Conservation (phyloP, 192 early-diverging fungal species). For the Lunasporangiospora selenospora region DNA sequence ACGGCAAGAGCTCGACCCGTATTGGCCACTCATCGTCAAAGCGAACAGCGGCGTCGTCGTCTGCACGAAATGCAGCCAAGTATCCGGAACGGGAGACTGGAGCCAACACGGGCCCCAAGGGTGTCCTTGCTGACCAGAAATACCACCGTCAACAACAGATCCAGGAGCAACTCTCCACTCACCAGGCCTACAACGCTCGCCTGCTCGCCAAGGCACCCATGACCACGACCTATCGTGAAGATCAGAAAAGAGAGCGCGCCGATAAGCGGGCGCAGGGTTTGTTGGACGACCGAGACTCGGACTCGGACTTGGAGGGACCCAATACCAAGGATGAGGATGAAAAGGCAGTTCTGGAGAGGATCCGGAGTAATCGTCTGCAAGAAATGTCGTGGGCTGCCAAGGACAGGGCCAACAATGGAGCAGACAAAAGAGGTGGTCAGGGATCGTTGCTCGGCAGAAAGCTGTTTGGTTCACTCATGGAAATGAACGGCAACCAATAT, state of each 20-base stretch:
- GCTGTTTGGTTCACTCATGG: constrained; percentile 57
- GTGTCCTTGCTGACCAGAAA: constrained; percentile 60
- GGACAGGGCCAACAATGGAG: constrained; percentile 1
- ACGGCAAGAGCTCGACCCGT: constrained; percentile 34
- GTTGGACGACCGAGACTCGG: constrained; percentile 13
- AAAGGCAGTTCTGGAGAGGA: constrained; percentile 46
- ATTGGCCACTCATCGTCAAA: background rate
- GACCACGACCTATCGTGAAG: constrained; percentile 57
- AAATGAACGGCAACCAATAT: constrained; percentile 56
- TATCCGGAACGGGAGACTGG: constrained; percentile 42
- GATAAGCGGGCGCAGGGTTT: constrained; percentile 21
- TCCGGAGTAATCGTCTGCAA: constrained; percentile 49
- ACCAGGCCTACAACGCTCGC: constrained; percentile 50
- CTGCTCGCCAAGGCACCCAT: constrained; percentile 53
- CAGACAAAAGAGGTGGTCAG: background rate
- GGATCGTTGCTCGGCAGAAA: constrained; percentile 7
- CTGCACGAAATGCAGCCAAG: background rate
- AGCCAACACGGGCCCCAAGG: constrained; percentile 63
- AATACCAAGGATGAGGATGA: constrained; percentile 40
- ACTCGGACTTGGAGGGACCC: constrained; percentile 13
- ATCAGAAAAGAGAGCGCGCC: constrained; percentile 20
- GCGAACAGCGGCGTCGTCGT: background rate
- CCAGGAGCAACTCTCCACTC: constrained; percentile 25
- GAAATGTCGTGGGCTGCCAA: constrained; percentile 48
- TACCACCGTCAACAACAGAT: constrained; percentile 49